phyloP scores from a whole-genome alignment of 2,329 filamentous ascomycete genomes.

The Verticillium tricorpus region DNA sequence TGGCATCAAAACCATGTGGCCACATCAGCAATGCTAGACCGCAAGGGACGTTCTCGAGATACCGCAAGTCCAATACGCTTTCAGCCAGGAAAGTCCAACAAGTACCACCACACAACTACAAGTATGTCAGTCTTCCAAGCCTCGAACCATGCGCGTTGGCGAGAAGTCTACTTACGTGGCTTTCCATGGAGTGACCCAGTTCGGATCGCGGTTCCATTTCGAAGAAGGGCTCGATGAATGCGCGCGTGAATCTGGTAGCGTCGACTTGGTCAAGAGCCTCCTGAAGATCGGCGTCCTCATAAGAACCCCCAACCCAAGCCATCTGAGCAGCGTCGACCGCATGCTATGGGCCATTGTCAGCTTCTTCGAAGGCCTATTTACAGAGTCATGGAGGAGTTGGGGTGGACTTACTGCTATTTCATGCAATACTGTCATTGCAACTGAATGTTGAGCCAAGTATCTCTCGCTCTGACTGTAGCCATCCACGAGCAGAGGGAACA shows the following conservation, averaged over 20 bases:
- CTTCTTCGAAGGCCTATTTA: too few species aligned
- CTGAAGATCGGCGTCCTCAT: background rate
- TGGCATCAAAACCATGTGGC: background rate
- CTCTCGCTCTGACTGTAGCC: constrained; percentile 18
- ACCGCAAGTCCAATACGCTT: background rate
- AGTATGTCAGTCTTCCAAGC: background rate
- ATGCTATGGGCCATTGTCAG: background rate
- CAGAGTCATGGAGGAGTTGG: background rate
- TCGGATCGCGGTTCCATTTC: constrained; percentile 17
- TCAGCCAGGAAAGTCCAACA: background rate
- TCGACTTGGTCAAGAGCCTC: background rate
- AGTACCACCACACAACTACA: constrained; percentile 4
- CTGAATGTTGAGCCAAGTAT: too few species aligned
- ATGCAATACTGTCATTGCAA: background rate
- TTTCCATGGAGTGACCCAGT: constrained; percentile 19
- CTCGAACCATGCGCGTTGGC: background rate
- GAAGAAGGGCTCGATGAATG: constrained; percentile 17
- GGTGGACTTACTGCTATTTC: background rate
- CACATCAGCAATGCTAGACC: background rate
- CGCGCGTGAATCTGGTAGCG: background rate
- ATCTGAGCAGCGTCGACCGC: constrained; percentile 2
- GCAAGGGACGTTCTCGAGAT: background rate
- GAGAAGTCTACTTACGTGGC: constrained; percentile 8
- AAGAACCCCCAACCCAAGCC: background rate
- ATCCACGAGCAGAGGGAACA: constrained; percentile 19